phyloP scores from a whole-genome alignment of 176 grass and related monocot species.

The Coix lacrymajobi region DNA sequence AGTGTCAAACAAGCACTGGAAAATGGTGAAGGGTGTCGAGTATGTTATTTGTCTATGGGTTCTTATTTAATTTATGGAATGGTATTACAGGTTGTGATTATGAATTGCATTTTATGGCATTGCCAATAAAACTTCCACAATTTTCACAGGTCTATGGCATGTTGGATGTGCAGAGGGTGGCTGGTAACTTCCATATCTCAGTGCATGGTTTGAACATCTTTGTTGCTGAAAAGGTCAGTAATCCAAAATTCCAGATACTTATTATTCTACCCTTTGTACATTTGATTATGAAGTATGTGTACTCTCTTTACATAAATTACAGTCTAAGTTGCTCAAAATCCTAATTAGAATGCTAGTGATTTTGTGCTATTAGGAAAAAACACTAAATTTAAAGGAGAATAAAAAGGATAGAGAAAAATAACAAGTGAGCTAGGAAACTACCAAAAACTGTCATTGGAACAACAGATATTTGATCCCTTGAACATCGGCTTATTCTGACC shows the following conservation, averaged over 20 bases:
- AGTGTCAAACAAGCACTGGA: slow-evolving; percentile 82
- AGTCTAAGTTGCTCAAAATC: not conserved
- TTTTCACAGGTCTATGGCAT: slow-evolving; percentile 81
- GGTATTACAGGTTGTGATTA: not conserved
- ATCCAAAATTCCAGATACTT: slow-evolving; percentile 26
- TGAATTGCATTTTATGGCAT: slow-evolving; percentile 11
- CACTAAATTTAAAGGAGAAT: not conserved
- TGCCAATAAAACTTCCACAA: slow-evolving; percentile 15
- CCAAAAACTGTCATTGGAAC: not conserved
- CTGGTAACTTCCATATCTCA: slow-evolving; percentile 98
- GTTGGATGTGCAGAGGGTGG: slow-evolving; percentile 96
- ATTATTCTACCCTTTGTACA: not conserved
- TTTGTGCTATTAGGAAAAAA: not conserved
- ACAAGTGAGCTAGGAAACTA: not conserved
- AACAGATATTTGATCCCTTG: not conserved
- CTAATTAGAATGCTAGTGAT: not conserved
- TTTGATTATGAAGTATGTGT: not conserved
- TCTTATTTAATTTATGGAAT: slow-evolving; percentile 19
- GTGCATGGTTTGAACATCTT: slow-evolving; percentile 98
- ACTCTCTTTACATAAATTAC: slow-evolving; percentile 7
- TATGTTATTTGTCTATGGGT: slow-evolving; percentile 34
- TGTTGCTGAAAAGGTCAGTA: slow-evolving; percentile 95
- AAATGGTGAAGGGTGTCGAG: slow-evolving; percentile 93
- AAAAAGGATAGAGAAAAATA: not conserved
- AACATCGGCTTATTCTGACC: not conserved